A percentile compares a stretch with the other conserved stretches of the same genome.
These are phyloP conservation scores for Syzygium malaccense DNA, from an alignment of 441 rosid species.

Conservation along the genomic window DNA sequence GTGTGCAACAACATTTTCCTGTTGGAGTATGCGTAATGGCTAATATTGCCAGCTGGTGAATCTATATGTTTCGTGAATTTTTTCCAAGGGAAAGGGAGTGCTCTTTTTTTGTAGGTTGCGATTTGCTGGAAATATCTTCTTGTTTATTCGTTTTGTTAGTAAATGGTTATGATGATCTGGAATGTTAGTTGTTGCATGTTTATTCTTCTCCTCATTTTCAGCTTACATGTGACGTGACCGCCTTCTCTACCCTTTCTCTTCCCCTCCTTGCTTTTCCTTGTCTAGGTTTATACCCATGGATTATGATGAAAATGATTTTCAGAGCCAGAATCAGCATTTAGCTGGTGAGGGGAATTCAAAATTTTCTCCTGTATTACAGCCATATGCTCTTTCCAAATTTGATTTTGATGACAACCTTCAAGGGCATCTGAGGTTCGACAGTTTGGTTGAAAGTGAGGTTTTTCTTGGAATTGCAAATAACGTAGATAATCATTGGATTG, in stretches of 20 bases:
- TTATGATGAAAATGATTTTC: constrained; percentile 98
- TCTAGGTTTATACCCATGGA: constrained; percentile 93
- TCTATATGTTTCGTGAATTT: background rate
- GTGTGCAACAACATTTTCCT: background rate
- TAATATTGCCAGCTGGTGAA: background rate
- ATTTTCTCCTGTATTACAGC: constrained; percentile 63
- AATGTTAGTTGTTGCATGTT: background rate
- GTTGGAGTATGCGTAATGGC: background rate
- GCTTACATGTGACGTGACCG: background rate
- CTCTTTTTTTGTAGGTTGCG: background rate
- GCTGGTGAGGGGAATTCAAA: constrained; percentile 85
- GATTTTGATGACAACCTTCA: constrained; percentile 87
- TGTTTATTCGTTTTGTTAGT: background rate
- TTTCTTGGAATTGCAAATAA: constrained; percentile 91
- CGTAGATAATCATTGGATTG: constrained; percentile 94
- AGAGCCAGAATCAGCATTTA: constrained; percentile 88
- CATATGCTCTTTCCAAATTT: constrained; percentile 90
- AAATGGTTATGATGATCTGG: background rate
- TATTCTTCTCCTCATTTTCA: background rate
- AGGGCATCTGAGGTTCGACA: constrained; percentile 81
- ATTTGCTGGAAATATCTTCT: background rate
- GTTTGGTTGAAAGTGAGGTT: constrained; percentile 78
- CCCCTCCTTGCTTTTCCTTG: background rate
- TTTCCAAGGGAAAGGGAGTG: background rate
- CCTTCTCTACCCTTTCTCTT: background rate